Evolutionary conservation across 148 eudicot genomes (phyloP).

Genomic region (Mesembryanthemum crystallinum): DNA sequence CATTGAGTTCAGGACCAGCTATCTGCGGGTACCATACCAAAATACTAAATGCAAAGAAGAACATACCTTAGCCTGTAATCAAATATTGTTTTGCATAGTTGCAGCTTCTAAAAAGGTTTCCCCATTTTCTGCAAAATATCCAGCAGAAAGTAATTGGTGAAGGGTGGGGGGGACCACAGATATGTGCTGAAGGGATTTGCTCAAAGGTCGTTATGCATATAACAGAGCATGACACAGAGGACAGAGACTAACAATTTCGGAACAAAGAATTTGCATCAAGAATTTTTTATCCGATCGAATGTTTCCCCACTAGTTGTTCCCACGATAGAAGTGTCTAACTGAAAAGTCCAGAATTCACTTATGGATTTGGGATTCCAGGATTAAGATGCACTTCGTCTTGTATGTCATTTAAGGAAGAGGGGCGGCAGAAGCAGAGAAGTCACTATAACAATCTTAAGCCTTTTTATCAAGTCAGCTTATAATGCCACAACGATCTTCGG

Average conservation of each 20-base stretch:
- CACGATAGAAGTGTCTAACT: not conserved
- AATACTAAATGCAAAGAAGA: not conserved
- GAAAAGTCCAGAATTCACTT: not conserved
- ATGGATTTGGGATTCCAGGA: not conserved
- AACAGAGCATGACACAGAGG: not conserved
- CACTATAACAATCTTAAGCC: not conserved
- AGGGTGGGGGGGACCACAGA: not conserved
- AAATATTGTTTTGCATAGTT: not conserved
- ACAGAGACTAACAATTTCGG: not conserved
- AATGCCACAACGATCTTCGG: not conserved
- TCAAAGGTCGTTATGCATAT: not conserved
- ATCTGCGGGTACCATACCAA: not conserved
- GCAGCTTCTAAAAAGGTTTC: not conserved
- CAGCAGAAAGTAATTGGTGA: not conserved
- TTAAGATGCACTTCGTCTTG: conserved; percentile 5
- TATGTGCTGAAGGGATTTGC: not conserved
- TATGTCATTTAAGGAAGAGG: not conserved
- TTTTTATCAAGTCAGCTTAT: not conserved
- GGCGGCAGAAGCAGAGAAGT: not conserved
- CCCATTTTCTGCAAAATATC: not conserved
- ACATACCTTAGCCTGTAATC: conserved; percentile 2
- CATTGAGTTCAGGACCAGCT: not conserved
- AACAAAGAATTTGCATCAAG: not conserved
- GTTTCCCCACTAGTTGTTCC: not conserved
- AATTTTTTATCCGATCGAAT: not conserved